Base-by-base conservation (phyloP, 2,329 filamentous ascomycete genomes). In the Setomelanomma holmii region DNA sequence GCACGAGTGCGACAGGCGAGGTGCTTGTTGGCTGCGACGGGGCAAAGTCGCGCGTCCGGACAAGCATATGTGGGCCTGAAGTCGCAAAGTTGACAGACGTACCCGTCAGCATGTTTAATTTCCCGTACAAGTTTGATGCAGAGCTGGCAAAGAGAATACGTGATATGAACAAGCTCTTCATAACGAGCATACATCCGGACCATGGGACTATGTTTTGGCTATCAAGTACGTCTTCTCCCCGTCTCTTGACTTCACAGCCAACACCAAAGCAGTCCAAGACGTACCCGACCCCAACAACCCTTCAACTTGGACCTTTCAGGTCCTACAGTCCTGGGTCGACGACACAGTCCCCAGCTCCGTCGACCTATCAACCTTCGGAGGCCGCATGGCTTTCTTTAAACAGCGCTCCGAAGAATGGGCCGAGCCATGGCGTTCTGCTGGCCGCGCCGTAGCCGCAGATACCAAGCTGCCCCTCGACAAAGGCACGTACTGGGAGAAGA, bases 291-390 rank as follows among this genome's bases (percentile, higher is more conserved):
- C 66, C 3, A 44, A 56, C 5, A 58, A 66, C 10, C 67, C 70
- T 5, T 57, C 59, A 27, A 70, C 60, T n/a, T 73, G 70, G 70
- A 59, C 47, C 7, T 73, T 69, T 47, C 70, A 74, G 38, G 48
- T 71, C 30, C 58, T 68, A 35, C 59, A 63, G 19, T 60, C 58
- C 38, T 70, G 62, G 61, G 45, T 53, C 34, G 54, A 62, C 53
- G 45, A 55, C 41, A 58, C 55, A 1, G 49, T 62, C 10, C 59
- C 57, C 20, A 36, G 47, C 5, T 42, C 49, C 11, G 47, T 51
- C 19, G 58, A 67, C 41, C 17, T 60, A 12, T 45, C 44, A n/a
- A 63, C 48, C 19, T 53, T 53, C 8, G 52, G 51, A 34, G 61
- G 54, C 6, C 56, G 65, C 14, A 45, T 68, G 30, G 55, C 50